phyloP scores from a whole-genome alignment of 1,139 yeast species.

The Lodderomyces pseudojiufengensis region DNA sequence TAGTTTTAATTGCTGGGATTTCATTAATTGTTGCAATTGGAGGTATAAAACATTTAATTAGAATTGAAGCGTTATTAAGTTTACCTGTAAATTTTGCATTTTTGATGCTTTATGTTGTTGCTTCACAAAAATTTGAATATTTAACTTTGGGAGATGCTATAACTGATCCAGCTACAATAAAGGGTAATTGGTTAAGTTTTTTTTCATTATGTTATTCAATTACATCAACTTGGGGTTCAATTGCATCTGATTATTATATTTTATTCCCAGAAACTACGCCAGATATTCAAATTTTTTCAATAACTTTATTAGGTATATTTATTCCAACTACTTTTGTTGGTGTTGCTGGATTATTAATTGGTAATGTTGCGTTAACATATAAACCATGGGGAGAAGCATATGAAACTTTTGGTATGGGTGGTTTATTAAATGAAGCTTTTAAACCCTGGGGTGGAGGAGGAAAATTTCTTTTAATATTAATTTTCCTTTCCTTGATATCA shows the following conservation, averaged over 20 bases:
- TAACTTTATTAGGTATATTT: conserved; percentile 67
- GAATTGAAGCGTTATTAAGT: conserved; percentile 65
- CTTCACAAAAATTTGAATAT: conserved; percentile 51
- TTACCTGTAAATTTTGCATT: conserved; percentile 70
- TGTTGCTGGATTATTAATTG: conserved; percentile 65
- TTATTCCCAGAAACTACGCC: conserved; percentile 75
- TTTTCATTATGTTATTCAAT: conserved; percentile 75
- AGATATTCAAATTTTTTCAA: conserved; percentile 48
- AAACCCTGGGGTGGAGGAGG: conserved; percentile 79
- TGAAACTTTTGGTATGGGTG: conserved; percentile 68
- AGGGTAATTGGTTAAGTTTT: conserved; percentile 71
- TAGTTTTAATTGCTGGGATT: conserved; percentile 60
- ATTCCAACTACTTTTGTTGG: conserved; percentile 80
- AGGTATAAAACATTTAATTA: conserved; percentile 69
- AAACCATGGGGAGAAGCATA: conserved; percentile 60
- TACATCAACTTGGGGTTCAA: conserved; percentile 88
- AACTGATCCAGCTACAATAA: conserved; percentile 36
- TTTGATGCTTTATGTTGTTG: conserved; percentile 63
- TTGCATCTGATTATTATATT: conserved; percentile 82
- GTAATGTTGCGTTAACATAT: conserved; percentile 63
- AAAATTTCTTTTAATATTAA: conserved; percentile 63
- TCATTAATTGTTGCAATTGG: conserved; percentile 67
- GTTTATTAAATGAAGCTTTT: conserved; percentile 65
- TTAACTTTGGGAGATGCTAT: conserved; percentile 36
- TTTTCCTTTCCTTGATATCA: conserved; percentile 72